Conservation (phyloP, 108 stramenopile genomes). For the Seminavis robusta region DNA sequence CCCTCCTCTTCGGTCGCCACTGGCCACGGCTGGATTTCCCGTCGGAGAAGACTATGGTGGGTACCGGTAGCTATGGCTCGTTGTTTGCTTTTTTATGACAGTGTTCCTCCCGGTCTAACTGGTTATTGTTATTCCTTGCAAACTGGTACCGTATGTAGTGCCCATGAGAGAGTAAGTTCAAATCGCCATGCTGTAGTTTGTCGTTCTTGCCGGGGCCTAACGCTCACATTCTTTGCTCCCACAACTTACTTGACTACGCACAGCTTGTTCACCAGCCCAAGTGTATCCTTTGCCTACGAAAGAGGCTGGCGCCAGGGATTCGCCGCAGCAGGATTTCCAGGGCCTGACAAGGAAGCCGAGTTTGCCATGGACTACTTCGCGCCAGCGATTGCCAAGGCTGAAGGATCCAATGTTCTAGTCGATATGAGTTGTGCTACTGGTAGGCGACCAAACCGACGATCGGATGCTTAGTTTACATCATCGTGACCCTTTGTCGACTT, state of each 20-base stretch:
- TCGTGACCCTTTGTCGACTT: neutral
- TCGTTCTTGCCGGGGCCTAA: no score
- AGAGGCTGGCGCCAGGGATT: slow-evolving; percentile 94
- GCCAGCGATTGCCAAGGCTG: slow-evolving; percentile 36
- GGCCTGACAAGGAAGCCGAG: slow-evolving; percentile 80
- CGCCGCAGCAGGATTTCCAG: slow-evolving; percentile 89
- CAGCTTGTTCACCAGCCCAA: slow-evolving; percentile 87
- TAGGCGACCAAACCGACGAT: slow-evolving; percentile 1
- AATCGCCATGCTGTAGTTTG: no score
- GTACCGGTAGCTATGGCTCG: no score
- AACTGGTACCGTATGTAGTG: no score
- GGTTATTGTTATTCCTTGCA: no score
- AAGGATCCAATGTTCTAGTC: slow-evolving; percentile 54
- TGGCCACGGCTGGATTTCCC: slow-evolving; percentile 25
- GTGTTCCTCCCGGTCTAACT: no score
- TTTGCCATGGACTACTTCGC: slow-evolving; percentile 82
- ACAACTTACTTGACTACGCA: slow-evolving; percentile 51
- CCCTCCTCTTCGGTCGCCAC: slow-evolving; percentile 54
- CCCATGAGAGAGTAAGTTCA: no score
- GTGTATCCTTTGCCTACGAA: slow-evolving; percentile 91
- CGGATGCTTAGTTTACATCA: neutral
- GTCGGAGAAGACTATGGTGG: slow-evolving; percentile 27
- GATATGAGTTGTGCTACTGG: slow-evolving; percentile 96
- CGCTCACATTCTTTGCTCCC: neutral
- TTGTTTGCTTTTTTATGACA: no score